Evolutionary conservation across 83 land plant genomes (phyloP).

Genomic region (Thuja plicata): DNA sequence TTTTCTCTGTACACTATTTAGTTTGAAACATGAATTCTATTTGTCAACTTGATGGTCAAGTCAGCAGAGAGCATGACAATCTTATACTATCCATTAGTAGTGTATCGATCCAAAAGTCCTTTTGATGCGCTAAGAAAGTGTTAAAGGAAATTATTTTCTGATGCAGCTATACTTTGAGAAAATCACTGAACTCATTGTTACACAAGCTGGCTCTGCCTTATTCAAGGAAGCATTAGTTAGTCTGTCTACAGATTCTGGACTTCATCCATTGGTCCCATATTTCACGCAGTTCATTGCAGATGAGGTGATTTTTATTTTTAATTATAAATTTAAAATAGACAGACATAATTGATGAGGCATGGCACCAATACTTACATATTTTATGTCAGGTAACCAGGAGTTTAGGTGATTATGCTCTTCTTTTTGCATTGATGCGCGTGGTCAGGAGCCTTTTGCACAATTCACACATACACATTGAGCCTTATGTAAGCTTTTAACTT

Average conservation of each 20-base stretch:
- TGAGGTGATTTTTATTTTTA: conserved; percentile 50
- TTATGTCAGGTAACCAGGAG: conserved; percentile 69
- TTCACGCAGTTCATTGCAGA: conserved; percentile 90
- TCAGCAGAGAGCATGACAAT: neutral
- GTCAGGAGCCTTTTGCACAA: conserved; percentile 80
- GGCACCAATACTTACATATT: neutral
- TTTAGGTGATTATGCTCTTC: conserved; percentile 63
- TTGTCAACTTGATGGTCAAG: neutral
- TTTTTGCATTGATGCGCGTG: conserved; percentile 91
- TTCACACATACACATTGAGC: conserved; percentile 91
- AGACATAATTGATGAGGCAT: conserved; percentile 11
- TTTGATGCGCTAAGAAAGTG: neutral
- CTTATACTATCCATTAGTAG: neutral
- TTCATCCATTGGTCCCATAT: conserved; percentile 95
- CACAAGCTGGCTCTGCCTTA: conserved; percentile 50
- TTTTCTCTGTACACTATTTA: neutral
- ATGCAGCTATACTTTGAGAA: conserved; percentile 95
- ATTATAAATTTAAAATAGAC: neutral
- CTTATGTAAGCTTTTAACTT: conserved; percentile 69
- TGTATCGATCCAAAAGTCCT: neutral
- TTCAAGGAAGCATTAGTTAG: conserved; percentile 74
- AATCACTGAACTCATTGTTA: conserved; percentile 71
- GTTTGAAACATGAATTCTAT: neutral
- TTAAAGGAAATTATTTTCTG: neutral
- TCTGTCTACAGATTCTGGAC: conserved; percentile 91